Conservation (phyloP, 2,329 filamentous ascomycete genomes). For the Diaporthe amygdali region DNA sequence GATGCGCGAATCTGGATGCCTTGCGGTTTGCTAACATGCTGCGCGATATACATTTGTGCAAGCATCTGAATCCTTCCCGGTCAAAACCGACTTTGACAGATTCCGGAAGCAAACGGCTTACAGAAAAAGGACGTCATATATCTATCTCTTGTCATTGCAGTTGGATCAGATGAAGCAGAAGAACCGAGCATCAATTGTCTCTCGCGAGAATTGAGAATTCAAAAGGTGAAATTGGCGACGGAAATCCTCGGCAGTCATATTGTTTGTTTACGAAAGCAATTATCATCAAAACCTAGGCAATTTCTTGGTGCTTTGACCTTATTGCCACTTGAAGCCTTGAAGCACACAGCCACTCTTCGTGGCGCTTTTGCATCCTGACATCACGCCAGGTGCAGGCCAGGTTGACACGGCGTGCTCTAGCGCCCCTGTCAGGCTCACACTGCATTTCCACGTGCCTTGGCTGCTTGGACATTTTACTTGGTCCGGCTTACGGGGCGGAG, state of each 20-base stretch:
- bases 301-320: not conserved
- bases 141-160: too few species aligned
- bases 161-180: not conserved
- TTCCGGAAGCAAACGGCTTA: not conserved
- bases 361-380: not conserved
- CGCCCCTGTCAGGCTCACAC: not conserved
- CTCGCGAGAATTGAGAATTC: too few species aligned
- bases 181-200: not conserved
- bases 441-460: conserved; percentile 1
- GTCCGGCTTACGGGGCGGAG: not conserved
- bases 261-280: not conserved
- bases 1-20: conserved; percentile 1
- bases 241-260: too few species aligned
- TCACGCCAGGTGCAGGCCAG: conserved; percentile 4
- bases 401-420: not conserved
- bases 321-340: not conserved
- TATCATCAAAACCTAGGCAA: not conserved
- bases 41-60: not conserved
- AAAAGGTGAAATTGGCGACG: too few species aligned
- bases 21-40: not conserved
- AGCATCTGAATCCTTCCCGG: not conserved
- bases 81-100: not conserved
- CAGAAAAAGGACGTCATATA: not conserved
- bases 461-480: not conserved
- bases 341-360: not conserved